phyloP scores from a whole-genome alignment of 331 rosid species.

The Malus hybrid region DNA sequence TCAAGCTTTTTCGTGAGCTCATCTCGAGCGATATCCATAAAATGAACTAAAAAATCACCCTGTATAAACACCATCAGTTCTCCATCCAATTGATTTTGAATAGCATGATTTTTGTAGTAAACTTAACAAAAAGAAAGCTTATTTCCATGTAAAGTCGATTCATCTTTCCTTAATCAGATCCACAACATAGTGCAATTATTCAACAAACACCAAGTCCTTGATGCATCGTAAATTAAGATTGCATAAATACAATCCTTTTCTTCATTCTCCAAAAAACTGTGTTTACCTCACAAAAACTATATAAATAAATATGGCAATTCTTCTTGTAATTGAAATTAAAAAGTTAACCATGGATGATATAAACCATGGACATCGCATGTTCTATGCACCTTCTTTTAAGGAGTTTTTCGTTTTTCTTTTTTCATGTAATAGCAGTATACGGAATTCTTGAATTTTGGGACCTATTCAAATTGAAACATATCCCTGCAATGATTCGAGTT shows the following conservation, averaged over 20 bases:
- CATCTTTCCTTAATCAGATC: neutral
- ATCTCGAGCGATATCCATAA: slow-evolving; percentile 96
- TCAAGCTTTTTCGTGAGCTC: slow-evolving; percentile 86
- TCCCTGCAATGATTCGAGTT: neutral
- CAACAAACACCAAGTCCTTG: neutral
- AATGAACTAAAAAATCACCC: slow-evolving; percentile 99
- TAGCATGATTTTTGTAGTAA: slow-evolving; percentile 8
- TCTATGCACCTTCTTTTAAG: neutral
- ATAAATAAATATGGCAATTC: neutral
- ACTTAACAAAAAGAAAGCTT: slow-evolving; percentile 5
- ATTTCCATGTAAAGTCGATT: neutral
- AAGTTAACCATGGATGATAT: neutral
- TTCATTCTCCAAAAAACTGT: neutral
- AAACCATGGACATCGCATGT: neutral
- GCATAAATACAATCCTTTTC: neutral
- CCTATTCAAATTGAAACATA: neutral
- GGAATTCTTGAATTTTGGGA: neutral
- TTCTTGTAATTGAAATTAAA: neutral
- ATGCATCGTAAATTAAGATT: neutral
- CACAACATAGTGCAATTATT: neutral
- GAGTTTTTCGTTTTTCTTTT: neutral
- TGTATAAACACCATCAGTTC: slow-evolving; percentile 18
- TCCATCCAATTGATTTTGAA: neutral
- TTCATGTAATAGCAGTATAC: neutral
- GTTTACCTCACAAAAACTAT: neutral